Percentiles rank a stretch among this genome's conserved stretches.
These are phyloP conservation scores for Closterium sp. DNA, from an alignment of 139 green algal species.

Conservation along the genomic window DNA sequence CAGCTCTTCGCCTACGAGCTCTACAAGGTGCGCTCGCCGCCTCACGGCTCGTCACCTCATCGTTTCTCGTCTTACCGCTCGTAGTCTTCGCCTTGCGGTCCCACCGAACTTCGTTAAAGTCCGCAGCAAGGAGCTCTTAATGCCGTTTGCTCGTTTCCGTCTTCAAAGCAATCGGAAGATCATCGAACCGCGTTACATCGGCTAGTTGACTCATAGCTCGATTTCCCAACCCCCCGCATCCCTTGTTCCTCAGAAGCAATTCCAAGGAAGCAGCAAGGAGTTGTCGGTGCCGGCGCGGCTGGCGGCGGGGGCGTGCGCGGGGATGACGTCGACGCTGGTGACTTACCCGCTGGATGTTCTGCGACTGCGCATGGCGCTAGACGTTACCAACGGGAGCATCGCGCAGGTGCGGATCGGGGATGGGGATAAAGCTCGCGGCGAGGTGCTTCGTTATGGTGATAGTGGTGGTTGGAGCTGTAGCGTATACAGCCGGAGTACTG, in stretches of 20 bases:
- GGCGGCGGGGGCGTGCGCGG: constrained; percentile 78
- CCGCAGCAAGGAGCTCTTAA: too few species aligned
- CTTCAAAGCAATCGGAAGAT: too few species aligned
- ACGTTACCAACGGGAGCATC: background rate
- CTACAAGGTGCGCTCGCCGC: constrained; percentile 66
- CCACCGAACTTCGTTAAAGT: too few species aligned
- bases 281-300: constrained; percentile 66
- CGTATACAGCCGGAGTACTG: too few species aligned
- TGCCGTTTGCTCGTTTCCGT: too few species aligned
- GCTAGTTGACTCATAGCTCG: too few species aligned
- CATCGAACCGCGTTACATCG: too few species aligned
- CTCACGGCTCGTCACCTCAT: background rate
- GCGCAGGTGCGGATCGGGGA: background rate
- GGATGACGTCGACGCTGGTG: constrained; percentile 85
- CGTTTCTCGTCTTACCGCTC: background rate
- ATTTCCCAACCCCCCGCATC: background rate
- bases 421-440: too few species aligned
- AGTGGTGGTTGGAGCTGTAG: too few species aligned
- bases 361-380: background rate
- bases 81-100: too few species aligned
- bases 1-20: constrained; percentile 68
- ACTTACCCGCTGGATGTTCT: constrained; percentile 9
- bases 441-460: background rate
- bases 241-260: constrained; percentile 12
- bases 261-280: constrained; percentile 59